A percentile compares a stretch with the other conserved stretches of the same genome.
These are phyloP conservation scores for Phytophthora sp. DNA, from an alignment of 352 stramenopile species.

Conservation along the genomic window DNA sequence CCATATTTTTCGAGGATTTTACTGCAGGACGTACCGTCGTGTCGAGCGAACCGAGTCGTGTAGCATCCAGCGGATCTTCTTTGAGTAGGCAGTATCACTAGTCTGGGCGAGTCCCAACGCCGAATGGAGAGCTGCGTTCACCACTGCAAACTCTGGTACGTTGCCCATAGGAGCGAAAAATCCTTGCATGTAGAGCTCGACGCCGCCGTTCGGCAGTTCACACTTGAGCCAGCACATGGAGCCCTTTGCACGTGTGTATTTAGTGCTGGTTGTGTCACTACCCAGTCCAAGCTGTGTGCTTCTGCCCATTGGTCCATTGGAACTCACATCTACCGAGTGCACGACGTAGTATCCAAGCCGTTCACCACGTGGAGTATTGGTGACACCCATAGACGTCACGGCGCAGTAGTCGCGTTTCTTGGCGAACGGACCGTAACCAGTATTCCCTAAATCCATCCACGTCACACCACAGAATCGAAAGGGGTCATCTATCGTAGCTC, in stretches of 20 bases:
- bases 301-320: conserved; percentile 18
- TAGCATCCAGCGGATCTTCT: conserved; percentile 59
- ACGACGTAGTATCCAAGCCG: conserved; percentile 48
- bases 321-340: conserved; percentile 46
- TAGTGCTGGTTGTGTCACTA: not conserved
- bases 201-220: conserved; percentile 38
- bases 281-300: conserved; percentile 27
- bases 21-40: conserved; percentile 30
- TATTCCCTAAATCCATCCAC: conserved; percentile 43
- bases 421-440: conserved; percentile 30
- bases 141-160: conserved; percentile 36
- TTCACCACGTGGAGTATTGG: conserved; percentile 34
- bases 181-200: conserved; percentile 51
- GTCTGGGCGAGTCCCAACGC: conserved; percentile 38
- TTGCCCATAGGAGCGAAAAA: conserved; percentile 46
- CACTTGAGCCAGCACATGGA: conserved; percentile 55
- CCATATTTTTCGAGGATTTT: too few species aligned
- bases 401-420: conserved; percentile 44
- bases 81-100: conserved; percentile 45
- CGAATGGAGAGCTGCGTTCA: conserved; percentile 32
- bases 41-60: conserved; percentile 38
- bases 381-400: conserved; percentile 41
- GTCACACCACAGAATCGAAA: conserved; percentile 46
- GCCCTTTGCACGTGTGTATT: conserved; percentile 37
- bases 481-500: conserved; percentile 34